Evolutionary conservation across 2,329 filamentous ascomycete species (phyloP).

Genomic region (Neurospora sp.): DNA sequence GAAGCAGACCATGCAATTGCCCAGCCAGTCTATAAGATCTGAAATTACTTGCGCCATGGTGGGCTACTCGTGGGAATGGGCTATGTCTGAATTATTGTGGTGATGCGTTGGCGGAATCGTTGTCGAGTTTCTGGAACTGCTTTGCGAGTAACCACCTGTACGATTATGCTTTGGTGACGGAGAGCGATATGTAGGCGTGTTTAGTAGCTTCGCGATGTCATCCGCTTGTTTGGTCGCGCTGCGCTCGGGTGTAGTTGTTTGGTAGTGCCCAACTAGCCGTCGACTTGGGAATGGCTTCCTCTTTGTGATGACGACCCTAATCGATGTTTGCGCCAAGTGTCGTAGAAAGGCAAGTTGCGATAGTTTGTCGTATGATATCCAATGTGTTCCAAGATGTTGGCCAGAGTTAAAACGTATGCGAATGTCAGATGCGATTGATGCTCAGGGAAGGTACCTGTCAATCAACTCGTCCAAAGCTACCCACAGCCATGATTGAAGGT

Average conservation of each 20-base stretch:
- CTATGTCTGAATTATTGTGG: not conserved
- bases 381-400: not conserved
- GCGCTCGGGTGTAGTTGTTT: not conserved
- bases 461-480: not conserved
- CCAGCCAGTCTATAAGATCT: conserved; percentile 83
- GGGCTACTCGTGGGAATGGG: conserved; percentile 2
- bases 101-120: not conserved
- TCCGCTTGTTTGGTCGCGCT: not conserved
- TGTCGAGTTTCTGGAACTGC: not conserved
- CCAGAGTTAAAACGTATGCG: not conserved
- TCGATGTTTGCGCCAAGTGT: not conserved
- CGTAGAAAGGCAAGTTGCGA: not conserved
- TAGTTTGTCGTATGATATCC: not conserved
- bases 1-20: conserved; percentile 94
- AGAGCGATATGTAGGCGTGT: not conserved
- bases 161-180: not conserved
- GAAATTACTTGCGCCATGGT: conserved; percentile 74
- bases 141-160: not conserved
- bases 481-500: not conserved
- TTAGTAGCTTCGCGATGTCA: not conserved
- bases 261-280: not conserved
- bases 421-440: not conserved
- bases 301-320: not conserved
- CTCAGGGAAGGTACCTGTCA: not conserved
- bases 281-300: not conserved